Evolutionary conservation across 257 asterid species (phyloP), one percentile per base, ranked within the genome.

Genomic region (Lantana camara): DNA sequence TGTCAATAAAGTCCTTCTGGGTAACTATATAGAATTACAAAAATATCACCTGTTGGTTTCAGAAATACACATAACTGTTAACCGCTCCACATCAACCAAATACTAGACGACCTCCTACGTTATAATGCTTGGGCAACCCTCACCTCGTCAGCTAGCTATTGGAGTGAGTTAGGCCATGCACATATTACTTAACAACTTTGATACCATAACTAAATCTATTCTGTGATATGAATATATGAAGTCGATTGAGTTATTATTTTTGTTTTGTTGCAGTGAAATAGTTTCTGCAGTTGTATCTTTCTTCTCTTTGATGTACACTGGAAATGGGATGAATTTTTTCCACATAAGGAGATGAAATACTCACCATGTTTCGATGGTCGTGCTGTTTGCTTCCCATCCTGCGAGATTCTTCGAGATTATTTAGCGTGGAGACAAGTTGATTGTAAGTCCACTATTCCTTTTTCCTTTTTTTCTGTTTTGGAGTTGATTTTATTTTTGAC

Each of bases 381-480:
- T 54, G 88, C 86, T 62, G 87, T 86, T 70, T 86, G 96, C 82
- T 92, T 86, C 73, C 96, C 97, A 0, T 84, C 97, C 42, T 24
- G 77, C 57, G 76, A 76, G 70, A 83, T 83, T 71, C 83, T 89
- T 63, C 80, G 66, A 41, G 97, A 89, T 79, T 92, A 89, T 70
- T 81, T 92, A 51, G 78, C 93, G 63, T 89, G 98, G 98, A 85
- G 98, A 80, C 98, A 89, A 76, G 98, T 89, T 71, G 98, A 92
- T 57, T 89, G 96, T 91, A 69, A 79, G 97, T 78, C 52, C 17
- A 53, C 58, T 27, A 4, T 45, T 50, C 2, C 14, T 50, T 24
- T 54, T 67, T 14, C 27, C 57, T 50, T 42, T 32, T 16, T 49
- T 32, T 51, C 42, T 15, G 20, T 50, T 20, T 51, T 13, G 14